These are phyloP conservation scores for Backusella westeae DNA, from an alignment of 192 early-diverging fungal species.

Conservation along the genomic window DNA sequence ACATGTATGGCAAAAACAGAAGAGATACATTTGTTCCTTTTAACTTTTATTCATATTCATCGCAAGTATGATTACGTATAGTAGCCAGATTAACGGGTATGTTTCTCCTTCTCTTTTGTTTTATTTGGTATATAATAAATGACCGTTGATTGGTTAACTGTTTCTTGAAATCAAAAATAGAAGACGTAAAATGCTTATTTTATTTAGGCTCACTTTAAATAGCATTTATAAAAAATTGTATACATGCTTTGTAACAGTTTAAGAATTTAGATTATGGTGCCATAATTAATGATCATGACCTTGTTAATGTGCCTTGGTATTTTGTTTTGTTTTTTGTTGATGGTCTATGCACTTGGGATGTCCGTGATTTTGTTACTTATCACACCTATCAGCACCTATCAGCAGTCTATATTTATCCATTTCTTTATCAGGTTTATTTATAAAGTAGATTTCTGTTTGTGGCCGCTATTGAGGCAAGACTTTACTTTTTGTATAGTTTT, in stretches of 20 bases:
- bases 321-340: not conserved
- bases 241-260: not conserved
- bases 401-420: no score
- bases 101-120: not conserved
- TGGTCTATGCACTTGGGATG: not conserved
- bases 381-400: no score
- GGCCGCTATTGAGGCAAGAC: not conserved
- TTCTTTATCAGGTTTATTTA: not conserved
- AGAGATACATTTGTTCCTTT: not conserved
- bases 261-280: not conserved
- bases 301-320: not conserved
- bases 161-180: not conserved
- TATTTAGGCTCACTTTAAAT: not conserved
- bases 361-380: not conserved
- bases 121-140: not conserved
- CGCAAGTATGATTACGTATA: not conserved
- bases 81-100: not conserved
- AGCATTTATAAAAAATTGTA: not conserved
- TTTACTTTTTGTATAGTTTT: not conserved
- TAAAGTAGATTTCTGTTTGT: not conserved
- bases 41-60: not conserved
- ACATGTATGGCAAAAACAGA: not conserved
- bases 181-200: not conserved
- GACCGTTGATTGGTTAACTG: not conserved
- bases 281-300: not conserved